Evolutionary conservation across 2,329 filamentous ascomycete genomes (phyloP).

Genomic region (Hypoxylon sp.): DNA sequence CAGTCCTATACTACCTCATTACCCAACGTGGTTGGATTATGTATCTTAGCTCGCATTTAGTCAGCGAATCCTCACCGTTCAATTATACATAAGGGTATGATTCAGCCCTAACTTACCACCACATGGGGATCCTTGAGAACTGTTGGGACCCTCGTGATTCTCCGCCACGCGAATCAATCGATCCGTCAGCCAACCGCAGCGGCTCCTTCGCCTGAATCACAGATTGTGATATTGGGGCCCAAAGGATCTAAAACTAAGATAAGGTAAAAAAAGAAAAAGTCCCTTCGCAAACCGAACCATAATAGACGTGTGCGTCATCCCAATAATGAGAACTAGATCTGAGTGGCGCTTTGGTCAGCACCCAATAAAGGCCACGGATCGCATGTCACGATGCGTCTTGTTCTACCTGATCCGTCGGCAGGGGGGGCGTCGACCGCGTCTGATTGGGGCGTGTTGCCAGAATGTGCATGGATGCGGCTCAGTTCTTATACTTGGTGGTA

Average conservation of each 20-base stretch:
- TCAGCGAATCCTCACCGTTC: background rate
- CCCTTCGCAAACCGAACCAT: background rate
- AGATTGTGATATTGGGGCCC: background rate
- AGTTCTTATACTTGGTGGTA: background rate
- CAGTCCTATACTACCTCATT: background rate
- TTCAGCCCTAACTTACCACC: background rate
- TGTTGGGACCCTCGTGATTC: background rate
- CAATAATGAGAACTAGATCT: background rate
- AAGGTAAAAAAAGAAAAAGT: background rate
- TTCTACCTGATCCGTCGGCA: constrained; percentile 7
- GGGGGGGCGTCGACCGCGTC: background rate
- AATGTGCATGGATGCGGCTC: constrained; percentile 24
- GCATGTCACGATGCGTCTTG: constrained; percentile 2
- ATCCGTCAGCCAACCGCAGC: background rate
- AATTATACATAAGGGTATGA: background rate
- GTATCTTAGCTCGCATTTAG: background rate
- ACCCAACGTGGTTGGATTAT: background rate
- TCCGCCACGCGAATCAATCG: background rate
- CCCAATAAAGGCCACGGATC: background rate
- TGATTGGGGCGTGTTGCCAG: background rate
- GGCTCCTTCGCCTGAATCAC: background rate
- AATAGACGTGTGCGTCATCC: background rate
- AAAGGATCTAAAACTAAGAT: background rate
- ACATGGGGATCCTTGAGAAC: background rate
- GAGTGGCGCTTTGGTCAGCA: background rate